Base-by-base conservation (phyloP, 768 basidiomycete species). In the Leccinum subgranulosum region DNA sequence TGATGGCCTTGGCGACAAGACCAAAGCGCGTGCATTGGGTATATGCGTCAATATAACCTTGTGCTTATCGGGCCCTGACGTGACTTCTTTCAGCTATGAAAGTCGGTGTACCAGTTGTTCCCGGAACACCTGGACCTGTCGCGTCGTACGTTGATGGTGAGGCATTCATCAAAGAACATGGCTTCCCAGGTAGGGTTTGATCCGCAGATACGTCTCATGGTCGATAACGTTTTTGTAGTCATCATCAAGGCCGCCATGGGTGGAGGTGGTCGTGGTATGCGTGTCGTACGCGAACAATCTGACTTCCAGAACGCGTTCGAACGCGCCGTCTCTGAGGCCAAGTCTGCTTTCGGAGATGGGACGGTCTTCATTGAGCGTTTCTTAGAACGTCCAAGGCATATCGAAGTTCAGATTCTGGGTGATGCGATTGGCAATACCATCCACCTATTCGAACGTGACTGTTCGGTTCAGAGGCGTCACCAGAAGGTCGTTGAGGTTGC, bases 201-300 rank as follows among this genome's bases (percentile, higher is more conserved):
- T 51, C 49, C 27, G 31, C 10, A 29, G 27, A 25, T 29, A 3
- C 39, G 48, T 54, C 50, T 46, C 53, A 14, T 56, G 51, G 17
- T 49, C 12, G 28, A 56, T 31, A 46, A 51, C 49, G 10, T 66
- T 49, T 27, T 72, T 29, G 70, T 33, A 87, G 94, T 99, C 54
- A 98, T 99, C 73, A 98, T 99, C 84, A 99, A 98, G 77, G 97
- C 97, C 39, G 96, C 96, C 9, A 95, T 97, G 92, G 96, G 96
- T 57, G 96, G 95, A 57, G 96, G 96, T 65, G 97, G 97, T 54
- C 92, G 96, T 65, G 97, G 97, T 59, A 99, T 98, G 97, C 91
- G 97, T 67, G 96, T 99, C 55, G 97, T 99, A 33, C 87, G 93
- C 60, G 92, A 94, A 68, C 89, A 95, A 72, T 87, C 87, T 29